Evolutionary conservation across 768 basidiomycete species (phyloP).

Genomic region (Hericium alpestre): DNA sequence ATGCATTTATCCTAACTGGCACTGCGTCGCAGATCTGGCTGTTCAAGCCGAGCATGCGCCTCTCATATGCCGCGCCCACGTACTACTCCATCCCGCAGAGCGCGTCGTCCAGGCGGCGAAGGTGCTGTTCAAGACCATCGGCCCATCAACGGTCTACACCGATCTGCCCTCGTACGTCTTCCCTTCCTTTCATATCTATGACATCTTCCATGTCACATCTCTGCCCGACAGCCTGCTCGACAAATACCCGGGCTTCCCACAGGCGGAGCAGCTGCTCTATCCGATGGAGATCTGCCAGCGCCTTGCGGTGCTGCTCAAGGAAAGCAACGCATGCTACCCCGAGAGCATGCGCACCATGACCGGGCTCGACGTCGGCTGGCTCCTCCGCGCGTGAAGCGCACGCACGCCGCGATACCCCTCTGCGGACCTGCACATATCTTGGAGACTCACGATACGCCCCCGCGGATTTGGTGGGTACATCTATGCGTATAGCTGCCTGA

Average conservation of each 20-base stretch:
- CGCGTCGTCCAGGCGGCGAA: constrained; percentile 62
- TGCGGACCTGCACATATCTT: no score
- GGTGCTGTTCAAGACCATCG: constrained; percentile 74
- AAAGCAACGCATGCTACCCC: constrained; percentile 72
- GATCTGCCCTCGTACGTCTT: constrained; percentile 43
- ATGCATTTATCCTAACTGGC: neutral
- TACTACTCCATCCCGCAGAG: constrained; percentile 50
- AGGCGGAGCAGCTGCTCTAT: constrained; percentile 82
- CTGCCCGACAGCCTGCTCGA: constrained; percentile 37
- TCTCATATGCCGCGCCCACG: constrained; percentile 57
- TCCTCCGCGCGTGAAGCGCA: constrained; percentile 26
- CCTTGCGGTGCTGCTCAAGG: constrained; percentile 57
- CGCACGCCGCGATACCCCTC: neutral
- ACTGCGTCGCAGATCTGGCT: constrained; percentile 64
- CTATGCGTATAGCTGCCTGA: no score
- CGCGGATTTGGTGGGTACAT: no score
- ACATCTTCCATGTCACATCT: neutral
- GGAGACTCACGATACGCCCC: no score
- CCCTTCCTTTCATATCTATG: neutral
- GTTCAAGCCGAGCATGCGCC: constrained; percentile 80
- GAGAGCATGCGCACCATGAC: constrained; percentile 70
- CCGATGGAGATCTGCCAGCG: constrained; percentile 68
- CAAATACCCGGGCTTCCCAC: constrained; percentile 73
- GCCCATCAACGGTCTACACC: constrained; percentile 40
- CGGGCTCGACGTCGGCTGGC: constrained; percentile 74